These are phyloP conservation scores for Chiua virens DNA, from an alignment of 768 basidiomycete species.

Conservation along the genomic window DNA sequence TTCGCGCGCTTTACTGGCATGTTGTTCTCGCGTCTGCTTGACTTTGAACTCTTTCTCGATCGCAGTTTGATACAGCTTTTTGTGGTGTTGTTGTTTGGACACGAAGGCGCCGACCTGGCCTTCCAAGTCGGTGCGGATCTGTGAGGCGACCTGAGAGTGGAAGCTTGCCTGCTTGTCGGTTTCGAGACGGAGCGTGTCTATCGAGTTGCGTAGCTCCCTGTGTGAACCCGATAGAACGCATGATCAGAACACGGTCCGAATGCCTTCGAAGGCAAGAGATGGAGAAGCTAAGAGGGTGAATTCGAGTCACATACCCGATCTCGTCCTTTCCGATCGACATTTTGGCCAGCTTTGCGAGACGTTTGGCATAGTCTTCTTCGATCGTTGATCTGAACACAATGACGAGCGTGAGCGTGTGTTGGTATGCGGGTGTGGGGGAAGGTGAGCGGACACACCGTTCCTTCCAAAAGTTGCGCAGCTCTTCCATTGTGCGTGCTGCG, in stretches of 20 bases:
- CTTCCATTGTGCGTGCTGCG: constrained; percentile 83
- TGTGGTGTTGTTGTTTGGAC: constrained; percentile 65
- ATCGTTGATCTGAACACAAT: constrained; percentile 63
- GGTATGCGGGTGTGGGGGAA: not conserved
- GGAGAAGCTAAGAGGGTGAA: not conserved
- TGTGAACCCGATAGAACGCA: not conserved
- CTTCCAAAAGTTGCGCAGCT: constrained; percentile 86
- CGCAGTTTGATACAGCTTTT: constrained; percentile 66
- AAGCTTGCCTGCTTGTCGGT: constrained; percentile 78
- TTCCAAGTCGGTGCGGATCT: constrained; percentile 78
- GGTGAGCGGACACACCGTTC: constrained; percentile 65
- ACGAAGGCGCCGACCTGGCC: constrained; percentile 58
- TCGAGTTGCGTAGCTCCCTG: constrained; percentile 78
- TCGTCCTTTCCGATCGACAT: constrained; percentile 80
- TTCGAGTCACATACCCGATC: constrained; percentile 69
- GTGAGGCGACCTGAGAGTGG: constrained; percentile 72
- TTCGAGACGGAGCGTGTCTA: constrained; percentile 80
- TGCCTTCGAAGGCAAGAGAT: not conserved
- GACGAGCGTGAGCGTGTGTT: constrained; percentile 4
- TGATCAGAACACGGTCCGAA: constrained; percentile 5
- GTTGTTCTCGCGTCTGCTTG: constrained; percentile 82
- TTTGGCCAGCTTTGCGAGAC: constrained; percentile 77
- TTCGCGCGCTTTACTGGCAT: constrained; percentile 87
- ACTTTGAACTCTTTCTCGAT: constrained; percentile 92
- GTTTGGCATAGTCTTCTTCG: constrained; percentile 95